phyloP scores from a whole-genome alignment of 2,329 filamentous ascomycete species.

The Parastagonospora nodorum region DNA sequence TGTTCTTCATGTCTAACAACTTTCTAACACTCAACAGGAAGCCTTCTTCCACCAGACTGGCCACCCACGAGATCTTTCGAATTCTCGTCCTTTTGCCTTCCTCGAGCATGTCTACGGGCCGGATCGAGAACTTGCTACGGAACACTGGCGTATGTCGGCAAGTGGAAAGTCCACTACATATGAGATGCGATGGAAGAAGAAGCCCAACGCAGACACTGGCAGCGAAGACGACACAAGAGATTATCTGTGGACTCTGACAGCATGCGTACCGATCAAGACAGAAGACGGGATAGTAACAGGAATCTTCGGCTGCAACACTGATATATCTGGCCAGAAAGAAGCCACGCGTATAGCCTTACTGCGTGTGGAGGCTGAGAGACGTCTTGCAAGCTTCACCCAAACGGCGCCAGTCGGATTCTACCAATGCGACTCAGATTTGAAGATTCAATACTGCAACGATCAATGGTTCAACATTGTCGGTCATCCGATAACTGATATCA shows the following conservation, averaged over 20 bases:
- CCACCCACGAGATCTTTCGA: constrained; percentile 4
- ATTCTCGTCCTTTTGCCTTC: constrained; percentile 8
- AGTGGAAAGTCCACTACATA: constrained; percentile 25
- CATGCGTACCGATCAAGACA: constrained; percentile 25
- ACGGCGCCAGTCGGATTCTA: constrained; percentile 14
- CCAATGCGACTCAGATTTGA: constrained; percentile 16
- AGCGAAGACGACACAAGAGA: constrained; percentile 1
- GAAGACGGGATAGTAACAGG: constrained; percentile 19
- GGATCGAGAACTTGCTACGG: constrained; percentile 4
- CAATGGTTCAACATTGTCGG: constrained; percentile 22
- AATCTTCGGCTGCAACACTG: constrained; percentile 29
- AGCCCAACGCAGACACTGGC: neutral
- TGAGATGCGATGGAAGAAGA: constrained; percentile 33
- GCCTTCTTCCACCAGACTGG: constrained; percentile 14
- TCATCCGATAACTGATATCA: constrained; percentile 9
- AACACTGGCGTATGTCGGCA: constrained; percentile 22
- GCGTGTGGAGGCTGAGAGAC: constrained; percentile 21
- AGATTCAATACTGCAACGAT: constrained; percentile 25
- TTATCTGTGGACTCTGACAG: constrained; percentile 24
- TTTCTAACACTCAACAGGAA: constrained; percentile 4
- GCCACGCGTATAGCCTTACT: constrained; percentile 13
- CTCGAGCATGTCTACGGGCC: constrained; percentile 8
- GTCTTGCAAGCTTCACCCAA: constrained; percentile 19
- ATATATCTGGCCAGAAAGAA: constrained; percentile 32
- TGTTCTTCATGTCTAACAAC: neutral